Base-by-base conservation (phyloP, 2,329 filamentous ascomycete species). In the Sporothrix sp. region DNA sequence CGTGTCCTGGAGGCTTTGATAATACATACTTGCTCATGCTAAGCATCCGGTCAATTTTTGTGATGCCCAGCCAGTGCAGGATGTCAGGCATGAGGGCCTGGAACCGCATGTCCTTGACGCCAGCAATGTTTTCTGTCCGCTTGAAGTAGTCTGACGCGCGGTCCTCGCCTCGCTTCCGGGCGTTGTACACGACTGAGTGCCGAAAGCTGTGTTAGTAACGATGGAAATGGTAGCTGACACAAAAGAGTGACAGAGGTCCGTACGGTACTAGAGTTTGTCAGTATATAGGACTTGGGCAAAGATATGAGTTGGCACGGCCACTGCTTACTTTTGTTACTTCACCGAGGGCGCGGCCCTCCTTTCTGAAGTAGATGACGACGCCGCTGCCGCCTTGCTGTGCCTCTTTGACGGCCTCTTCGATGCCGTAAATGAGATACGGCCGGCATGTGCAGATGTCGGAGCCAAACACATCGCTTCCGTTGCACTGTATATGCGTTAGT, bases 51-150 rank as follows among this genome's bases (percentile, higher is more conserved):
- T 98, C 93, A 63, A 98, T 97, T 75, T 97, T 97, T 65, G 86
- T 93, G 64, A 98, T 96, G 55, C 93, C 93, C 27, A 98, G 79
- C 93, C 93, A 97, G 69, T 97, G 93, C 49, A 97, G 76, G 58
- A 97, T 95, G 65, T 95, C 89, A 30, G 93, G 91, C 93, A 97
- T 97, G 50, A 98, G 74, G 25, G 91, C 91, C 72, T 97, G 93
- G 75, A 97, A 97, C 35, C 93, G 83, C 91, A 97, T 97, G 60
- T 82, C 85, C 67, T 95, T 95, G 58, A 97, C 91, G 54, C 93
- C 93, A 8, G 93, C 93, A 64, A 98, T 94, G 65, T 96, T 95
- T 68, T 96, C 91, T n/a, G 91, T 97, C 52, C 93, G 78, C 69
- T 91, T 85, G 73, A 97, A 97, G 70, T 97, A 97, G 66, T 95